Conservation (phyloP, 345 rosid genomes). For the Leavenworthia alabamica region DNA sequence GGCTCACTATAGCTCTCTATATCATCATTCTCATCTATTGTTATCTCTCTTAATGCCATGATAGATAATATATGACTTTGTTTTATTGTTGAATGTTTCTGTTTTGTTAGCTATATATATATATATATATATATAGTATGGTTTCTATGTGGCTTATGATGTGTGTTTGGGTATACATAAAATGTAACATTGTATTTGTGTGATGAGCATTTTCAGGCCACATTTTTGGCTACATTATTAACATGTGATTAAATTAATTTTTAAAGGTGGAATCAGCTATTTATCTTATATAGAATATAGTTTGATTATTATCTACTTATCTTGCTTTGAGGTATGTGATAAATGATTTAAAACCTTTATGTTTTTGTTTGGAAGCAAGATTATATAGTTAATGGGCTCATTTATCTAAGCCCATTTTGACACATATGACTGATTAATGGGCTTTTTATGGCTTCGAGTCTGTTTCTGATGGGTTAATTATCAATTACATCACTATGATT, state of each 20-base stretch:
- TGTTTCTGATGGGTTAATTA: background rate
- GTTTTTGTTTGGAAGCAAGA: background rate
- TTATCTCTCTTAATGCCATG: slow-evolving; percentile 29
- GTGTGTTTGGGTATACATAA: slow-evolving; percentile 5
- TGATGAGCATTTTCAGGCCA: slow-evolving; percentile 19
- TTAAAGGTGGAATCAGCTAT: too few species aligned
- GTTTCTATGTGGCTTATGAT: background rate
- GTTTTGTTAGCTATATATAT: background rate
- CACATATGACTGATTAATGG: background rate
- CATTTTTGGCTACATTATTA: slow-evolving; percentile 3
- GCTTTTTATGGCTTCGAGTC: background rate
- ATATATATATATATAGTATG: too few species aligned
- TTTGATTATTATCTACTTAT: background rate
- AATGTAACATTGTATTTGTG: slow-evolving; percentile 10
- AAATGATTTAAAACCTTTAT: background rate
- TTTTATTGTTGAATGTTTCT: background rate
- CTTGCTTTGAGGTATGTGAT: background rate
- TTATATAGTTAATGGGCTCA: background rate
- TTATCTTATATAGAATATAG: background rate
- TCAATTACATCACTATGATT: background rate
- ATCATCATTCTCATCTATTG: slow-evolving; percentile 29
- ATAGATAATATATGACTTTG: background rate
- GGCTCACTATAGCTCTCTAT: slow-evolving; percentile 45
- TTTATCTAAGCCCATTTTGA: background rate
- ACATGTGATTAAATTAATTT: background rate